Evolutionary conservation across 1,284 basidiomycete species (phyloP), one percentile per base, ranked within the genome.

Genomic region (Melampsora americana): DNA sequence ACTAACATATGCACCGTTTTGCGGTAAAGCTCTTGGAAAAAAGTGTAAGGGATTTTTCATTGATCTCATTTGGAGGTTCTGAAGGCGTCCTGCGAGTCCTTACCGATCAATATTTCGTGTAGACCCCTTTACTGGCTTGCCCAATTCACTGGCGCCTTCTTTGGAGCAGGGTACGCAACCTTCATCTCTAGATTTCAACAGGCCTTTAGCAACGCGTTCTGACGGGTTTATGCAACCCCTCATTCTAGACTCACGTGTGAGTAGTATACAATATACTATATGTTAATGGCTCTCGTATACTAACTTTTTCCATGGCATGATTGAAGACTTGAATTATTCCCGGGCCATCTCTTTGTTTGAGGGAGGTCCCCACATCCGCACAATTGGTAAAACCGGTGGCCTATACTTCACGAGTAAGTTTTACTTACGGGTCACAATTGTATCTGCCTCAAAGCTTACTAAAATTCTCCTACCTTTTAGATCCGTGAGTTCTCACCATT

Each of bases 11-110:
- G n/a, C n/a, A n/a, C n/a, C n/a, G n/a, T n/a, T n/a, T n/a, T n/a
- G n/a, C n/a, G n/a, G n/a, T n/a, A n/a, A n/a, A n/a, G n/a, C 50
- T 35, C 72, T 20, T 74, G 72, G 72, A 74, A 74, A 48, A 74
- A 67, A 67, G 65, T 74, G 72, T 74, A 74, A 28, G 72, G 42
- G 7, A 3, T 59, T 12, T 53, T 53, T 14, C 48, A 16, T 30
- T 9, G 12, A 46, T 26, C 20, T 23, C 48, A 30, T 64, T 16
- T 3, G 28, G 39, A 56, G n/a, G n/a, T n/a, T n/a, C n/a, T n/a
- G 48, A 39, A 65, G 2, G 20, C 23, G 7, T 35, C 0, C 50
- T 62, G 56, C 4, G 20, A 16, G 7, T 35, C 0, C 50, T 62
- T 5, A 30, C 60, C 28, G 16, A 23, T 16, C 28, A 16, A 16